Conservation (phyloP, 2,329 filamentous ascomycete species). For the Xylaria sp. region DNA sequence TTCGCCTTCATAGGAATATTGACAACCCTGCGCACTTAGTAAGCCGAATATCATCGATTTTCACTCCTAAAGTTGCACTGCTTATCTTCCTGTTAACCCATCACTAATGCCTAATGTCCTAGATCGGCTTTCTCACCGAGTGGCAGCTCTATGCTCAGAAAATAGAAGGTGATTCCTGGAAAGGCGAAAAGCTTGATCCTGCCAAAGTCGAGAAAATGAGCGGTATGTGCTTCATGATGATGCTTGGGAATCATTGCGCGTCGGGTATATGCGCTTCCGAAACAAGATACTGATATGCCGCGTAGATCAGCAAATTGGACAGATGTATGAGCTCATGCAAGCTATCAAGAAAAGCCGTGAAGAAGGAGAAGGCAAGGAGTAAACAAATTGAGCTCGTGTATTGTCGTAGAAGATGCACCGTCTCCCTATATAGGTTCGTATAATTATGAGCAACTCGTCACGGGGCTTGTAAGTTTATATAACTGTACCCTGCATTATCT, state of each 20-base stretch:
- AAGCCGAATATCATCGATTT: constrained; percentile 47
- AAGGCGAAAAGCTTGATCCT: constrained; percentile 83
- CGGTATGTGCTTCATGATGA: constrained; percentile 65
- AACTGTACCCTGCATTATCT: constrained; percentile 1
- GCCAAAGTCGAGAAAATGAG: constrained; percentile 93
- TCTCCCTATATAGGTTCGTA: not conserved
- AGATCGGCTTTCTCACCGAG: constrained; percentile 96
- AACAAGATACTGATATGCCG: constrained; percentile 21
- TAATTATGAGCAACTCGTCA: constrained; percentile 2
- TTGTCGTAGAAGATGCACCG: not conserved
- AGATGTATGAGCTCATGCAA: constrained; percentile 94
- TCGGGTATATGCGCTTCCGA: not conserved
- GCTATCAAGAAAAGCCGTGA: constrained; percentile 67
- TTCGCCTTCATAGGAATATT: constrained; percentile 81
- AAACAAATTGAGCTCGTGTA: not conserved
- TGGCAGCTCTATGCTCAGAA: constrained; percentile 97
- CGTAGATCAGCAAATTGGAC: constrained; percentile 88
- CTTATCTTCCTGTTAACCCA: not conserved
- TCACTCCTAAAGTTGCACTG: not conserved
- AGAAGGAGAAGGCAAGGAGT: constrained; percentile 44
- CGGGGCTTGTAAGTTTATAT: not conserved
- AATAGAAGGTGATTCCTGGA: constrained; percentile 87
- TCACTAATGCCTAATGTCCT: constrained; percentile 16
- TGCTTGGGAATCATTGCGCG: not conserved
- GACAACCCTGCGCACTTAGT: constrained; percentile 95